Conservation (phyloP, 179 eudicot species). For the Beta macrorhiza region DNA sequence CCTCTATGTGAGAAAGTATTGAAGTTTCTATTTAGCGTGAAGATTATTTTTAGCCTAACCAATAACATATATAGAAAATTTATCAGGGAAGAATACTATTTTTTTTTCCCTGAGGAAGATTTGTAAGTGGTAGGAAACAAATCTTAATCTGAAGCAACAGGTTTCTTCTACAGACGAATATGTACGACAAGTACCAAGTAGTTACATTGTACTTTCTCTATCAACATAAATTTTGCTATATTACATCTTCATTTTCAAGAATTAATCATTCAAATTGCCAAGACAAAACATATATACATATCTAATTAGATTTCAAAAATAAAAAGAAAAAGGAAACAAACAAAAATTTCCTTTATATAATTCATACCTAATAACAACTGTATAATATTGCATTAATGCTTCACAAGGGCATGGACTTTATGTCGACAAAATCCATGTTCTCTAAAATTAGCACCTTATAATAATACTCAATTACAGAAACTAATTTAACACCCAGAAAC, state of each 20-base stretch:
- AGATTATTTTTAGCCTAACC: too few species aligned
- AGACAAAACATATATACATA: background rate
- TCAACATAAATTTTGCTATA: slow-evolving; percentile 7
- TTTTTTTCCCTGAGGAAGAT: too few species aligned
- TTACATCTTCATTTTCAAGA: background rate
- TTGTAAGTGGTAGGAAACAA: background rate
- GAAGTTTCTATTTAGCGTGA: too few species aligned
- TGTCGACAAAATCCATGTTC: slow-evolving; percentile 27
- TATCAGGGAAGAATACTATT: too few species aligned
- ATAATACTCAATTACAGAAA: slow-evolving; percentile 26
- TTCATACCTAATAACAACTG: slow-evolving; percentile 18
- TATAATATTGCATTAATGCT: slow-evolving; percentile 28
- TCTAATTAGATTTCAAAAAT: too few species aligned
- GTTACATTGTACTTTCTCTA: slow-evolving; percentile 25
- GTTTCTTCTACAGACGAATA: slow-evolving; percentile 25
- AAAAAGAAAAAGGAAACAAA: background rate
- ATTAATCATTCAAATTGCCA: background rate
- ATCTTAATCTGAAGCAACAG: slow-evolving; percentile 16
- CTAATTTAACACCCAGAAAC: slow-evolving; percentile 8
- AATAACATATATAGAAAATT: too few species aligned
- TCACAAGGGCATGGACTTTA: slow-evolving; percentile 34
- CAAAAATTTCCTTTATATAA: slow-evolving; percentile 23
- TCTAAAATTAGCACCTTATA: slow-evolving; percentile 36
- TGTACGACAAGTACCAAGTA: slow-evolving; percentile 17
- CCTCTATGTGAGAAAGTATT: too few species aligned